These are phyloP conservation scores for Dryadomyces quercus-mongolicae DNA, from an alignment of 2,329 filamentous ascomycete genomes.

Conservation along the genomic window DNA sequence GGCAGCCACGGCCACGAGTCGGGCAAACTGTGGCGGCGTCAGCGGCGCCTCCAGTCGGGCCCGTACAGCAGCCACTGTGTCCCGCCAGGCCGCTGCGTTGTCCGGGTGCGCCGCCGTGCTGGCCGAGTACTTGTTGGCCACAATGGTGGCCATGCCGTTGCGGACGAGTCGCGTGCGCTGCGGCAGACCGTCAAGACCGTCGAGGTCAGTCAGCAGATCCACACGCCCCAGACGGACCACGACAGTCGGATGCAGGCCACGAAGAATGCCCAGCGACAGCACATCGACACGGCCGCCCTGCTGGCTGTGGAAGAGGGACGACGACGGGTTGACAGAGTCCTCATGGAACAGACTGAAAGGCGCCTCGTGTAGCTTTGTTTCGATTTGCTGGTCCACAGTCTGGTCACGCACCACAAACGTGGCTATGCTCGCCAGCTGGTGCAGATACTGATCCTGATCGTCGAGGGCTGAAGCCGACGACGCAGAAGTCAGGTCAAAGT, in stretches of 20 bases:
- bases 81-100: constrained; percentile 14
- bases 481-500: constrained; percentile 12
- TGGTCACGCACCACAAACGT: constrained; percentile 18
- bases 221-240: constrained; percentile 12
- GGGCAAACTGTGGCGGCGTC: constrained; percentile 10
- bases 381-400: constrained; percentile 15
- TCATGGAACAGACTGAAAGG: constrained; percentile 16
- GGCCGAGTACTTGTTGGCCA: constrained; percentile 15
- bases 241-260: constrained; percentile 17
- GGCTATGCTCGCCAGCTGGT: constrained; percentile 18
- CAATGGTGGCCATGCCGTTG: constrained; percentile 11
- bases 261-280: constrained; percentile 17
- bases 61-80: constrained; percentile 5
- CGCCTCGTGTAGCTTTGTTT: constrained; percentile 13
- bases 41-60: background rate
- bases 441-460: constrained; percentile 11
- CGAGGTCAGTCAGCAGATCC: constrained; percentile 10
- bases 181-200: constrained; percentile 7
- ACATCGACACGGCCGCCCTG: constrained; percentile 11
- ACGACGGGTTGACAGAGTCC: background rate
- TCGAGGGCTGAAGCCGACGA: background rate
- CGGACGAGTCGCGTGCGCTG: constrained; percentile 9
- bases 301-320: constrained; percentile 10
- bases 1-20: constrained; percentile 17
- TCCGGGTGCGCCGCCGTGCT: constrained; percentile 12